Evolutionary conservation across 2,329 filamentous ascomycete genomes (phyloP), one percentile per base, ranked within the genome.

Genomic region (Nemania diffusa): DNA sequence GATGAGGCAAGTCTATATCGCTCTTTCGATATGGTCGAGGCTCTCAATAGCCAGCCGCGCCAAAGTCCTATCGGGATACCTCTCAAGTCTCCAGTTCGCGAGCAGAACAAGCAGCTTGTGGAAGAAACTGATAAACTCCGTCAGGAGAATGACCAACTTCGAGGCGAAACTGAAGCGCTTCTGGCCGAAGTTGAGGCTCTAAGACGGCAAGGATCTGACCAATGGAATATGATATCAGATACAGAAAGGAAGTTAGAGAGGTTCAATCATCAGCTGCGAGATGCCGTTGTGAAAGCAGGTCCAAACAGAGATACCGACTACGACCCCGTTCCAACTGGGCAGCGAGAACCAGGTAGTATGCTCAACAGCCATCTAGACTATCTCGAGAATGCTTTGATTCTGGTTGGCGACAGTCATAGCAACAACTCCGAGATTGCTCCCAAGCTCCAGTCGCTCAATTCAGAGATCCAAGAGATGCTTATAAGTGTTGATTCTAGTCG

Each of bases 1-100:
- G 92, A 97, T 74, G 92, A 96, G 71, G 85, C 89, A 65, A 92
- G 89, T 75, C 81, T 93, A 7, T 96, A 94, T 75, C 84, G 87
- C 59, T 85, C 90, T 11, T 86, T 91, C 5, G 91, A 93, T 71
- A 86, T 88, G 65, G 78, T 90, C 22, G 88, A 92, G 69, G 84
- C 82, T 65, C 70, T 75, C 69, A 69, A 66, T 64, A 69, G 67
- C 73, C 74, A 68, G 56, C 73, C 76, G 24, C 73, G 75, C 34
- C 79, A 78, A 57, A 82, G 82, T 64, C 82, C 82, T 58, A 83
- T 88, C n/a, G 85, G 87, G 64, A 88, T 88, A 11, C 86, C 87
- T n/a, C 73, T 84, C 34, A 88, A 87, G 73, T 88, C 87, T 17
- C 86, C 86, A 0, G 81, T 84, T 34, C 83, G 86, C 26, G 85